Percentiles rank a stretch among this genome's conserved stretches.
Evolutionary conservation across 768 basidiomycete genomes (phyloP).

Genomic region (Amanita polypyramis): DNA sequence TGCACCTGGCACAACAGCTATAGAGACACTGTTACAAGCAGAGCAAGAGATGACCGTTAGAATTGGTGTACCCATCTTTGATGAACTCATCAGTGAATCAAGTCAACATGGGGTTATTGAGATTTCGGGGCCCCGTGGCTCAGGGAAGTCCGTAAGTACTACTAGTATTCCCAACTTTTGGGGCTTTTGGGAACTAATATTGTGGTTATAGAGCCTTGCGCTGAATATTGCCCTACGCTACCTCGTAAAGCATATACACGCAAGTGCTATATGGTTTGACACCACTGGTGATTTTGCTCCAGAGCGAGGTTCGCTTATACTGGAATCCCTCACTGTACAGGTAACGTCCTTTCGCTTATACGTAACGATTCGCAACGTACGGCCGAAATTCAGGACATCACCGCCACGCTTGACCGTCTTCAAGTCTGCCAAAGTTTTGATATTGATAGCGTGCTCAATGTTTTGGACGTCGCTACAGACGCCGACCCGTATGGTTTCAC

Average conservation of each 20-base stretch:
- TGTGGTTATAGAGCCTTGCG: constrained; percentile 41
- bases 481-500: neutral
- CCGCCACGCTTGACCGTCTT: constrained; percentile 39
- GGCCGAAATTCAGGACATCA: constrained; percentile 14
- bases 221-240: constrained; percentile 48
- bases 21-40: constrained; percentile 18
- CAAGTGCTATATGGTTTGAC: constrained; percentile 59
- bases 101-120: constrained; percentile 48
- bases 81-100: constrained; percentile 41
- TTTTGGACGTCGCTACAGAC: constrained; percentile 20
- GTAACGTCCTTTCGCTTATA: constrained; percentile 7
- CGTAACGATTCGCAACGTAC: constrained; percentile 3
- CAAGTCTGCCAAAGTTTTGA: constrained; percentile 51
- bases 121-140: constrained; percentile 52
- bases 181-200: neutral
- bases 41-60: constrained; percentile 14
- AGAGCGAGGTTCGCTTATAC: constrained; percentile 30
- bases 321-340: constrained; percentile 18
- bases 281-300: constrained; percentile 57
- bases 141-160: constrained; percentile 58
- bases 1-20: constrained; percentile 29
- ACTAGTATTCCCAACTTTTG: neutral
- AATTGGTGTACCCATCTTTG: constrained; percentile 38
- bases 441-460: constrained; percentile 38
- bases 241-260: constrained; percentile 26